Percentiles rank a stretch among this genome's conserved stretches.
phyloP scores from a whole-genome alignment of 345 rosid genomes.

The Cochlearia excelsa region DNA sequence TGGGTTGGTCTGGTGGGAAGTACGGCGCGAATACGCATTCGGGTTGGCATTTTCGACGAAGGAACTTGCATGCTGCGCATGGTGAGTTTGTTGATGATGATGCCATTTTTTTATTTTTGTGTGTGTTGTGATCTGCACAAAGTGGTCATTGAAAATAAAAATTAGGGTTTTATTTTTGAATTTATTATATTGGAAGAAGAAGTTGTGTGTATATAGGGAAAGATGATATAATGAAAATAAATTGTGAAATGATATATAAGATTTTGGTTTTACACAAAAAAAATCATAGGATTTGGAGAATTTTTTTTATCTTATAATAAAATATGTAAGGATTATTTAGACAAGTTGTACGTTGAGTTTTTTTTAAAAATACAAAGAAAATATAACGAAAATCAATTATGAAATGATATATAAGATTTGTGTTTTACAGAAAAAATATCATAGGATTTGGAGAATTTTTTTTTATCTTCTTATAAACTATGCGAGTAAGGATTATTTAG shows the following conservation, averaged over 20 bases:
- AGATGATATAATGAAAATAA: constrained; percentile 14
- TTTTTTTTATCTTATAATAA: neutral
- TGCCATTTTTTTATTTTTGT: constrained; percentile 34
- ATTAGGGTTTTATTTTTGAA: constrained; percentile 12
- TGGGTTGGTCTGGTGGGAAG: constrained; percentile 69
- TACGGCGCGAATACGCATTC: constrained; percentile 71
- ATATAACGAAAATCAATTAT: constrained; percentile 14
- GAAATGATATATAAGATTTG: neutral
- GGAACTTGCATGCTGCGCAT: constrained; percentile 67
- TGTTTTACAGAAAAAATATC: no score
- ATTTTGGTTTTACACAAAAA: neutral
- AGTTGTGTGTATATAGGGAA: neutral
- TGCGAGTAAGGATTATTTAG: no score
- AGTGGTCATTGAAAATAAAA: constrained; percentile 8
- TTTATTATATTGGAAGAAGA: neutral
- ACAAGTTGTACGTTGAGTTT: neutral
- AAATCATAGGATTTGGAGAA: neutral
- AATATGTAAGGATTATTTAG: constrained; percentile 2
- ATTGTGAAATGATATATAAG: neutral
- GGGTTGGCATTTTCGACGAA: constrained; percentile 58
- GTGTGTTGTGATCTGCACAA: constrained; percentile 8
- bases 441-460: no score
- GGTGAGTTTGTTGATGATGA: constrained; percentile 51
- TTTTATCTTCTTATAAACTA: no score
- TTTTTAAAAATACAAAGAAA: neutral